Base-by-base conservation (phyloP, 768 basidiomycete genomes). In the Tremella yokohamensis region DNA sequence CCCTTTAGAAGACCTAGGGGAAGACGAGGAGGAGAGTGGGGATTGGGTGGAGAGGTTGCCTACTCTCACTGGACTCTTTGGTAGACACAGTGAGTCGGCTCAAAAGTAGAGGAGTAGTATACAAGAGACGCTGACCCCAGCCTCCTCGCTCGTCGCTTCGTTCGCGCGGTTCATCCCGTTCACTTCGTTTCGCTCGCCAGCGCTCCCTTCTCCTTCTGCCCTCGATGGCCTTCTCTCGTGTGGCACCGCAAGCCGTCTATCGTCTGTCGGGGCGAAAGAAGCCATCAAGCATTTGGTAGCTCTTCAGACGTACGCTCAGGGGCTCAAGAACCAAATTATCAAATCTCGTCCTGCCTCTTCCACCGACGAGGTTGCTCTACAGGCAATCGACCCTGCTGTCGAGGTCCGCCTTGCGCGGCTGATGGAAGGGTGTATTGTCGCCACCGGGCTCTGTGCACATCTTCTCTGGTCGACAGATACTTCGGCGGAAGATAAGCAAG, bases 1-100 rank as follows among this genome's bases (percentile, higher is more conserved):
- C n/a, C n/a, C n/a, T n/a, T n/a, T n/a, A n/a, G n/a, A n/a, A n/a
- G n/a, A n/a, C n/a, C n/a, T n/a, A 11, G 29, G 11, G 11, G 29
- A 34, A 34, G 29, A 34, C 4, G 6, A 34, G 29, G 11, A 34
- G 11, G 29, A 34, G 37, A n/a, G 8, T 4, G 49, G 24, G 16
- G 18, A 52, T 7, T 52, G 24, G 22, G 16, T 52, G 18, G 52
- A 40, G 26, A 11, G 9, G 24, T 18, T 60, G 15, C 58, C 58
- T 12, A 44, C 25, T 19, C 34, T 60, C 48, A 40, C 50, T n/a
- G 40, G 54, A 4, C 26, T 60, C 6, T 49, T 38, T 13, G n/a
- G 12, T 18, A 60, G 44, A 24, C 38, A 47, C 24, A 40, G 58
- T 54, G 47, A 60, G 58, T 50, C 4, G 25, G 4, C 42, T 15